Evolutionary conservation across 2,329 filamentous ascomycete genomes (phyloP).

Genomic region (Aspergillus pseudoglaucus): DNA sequence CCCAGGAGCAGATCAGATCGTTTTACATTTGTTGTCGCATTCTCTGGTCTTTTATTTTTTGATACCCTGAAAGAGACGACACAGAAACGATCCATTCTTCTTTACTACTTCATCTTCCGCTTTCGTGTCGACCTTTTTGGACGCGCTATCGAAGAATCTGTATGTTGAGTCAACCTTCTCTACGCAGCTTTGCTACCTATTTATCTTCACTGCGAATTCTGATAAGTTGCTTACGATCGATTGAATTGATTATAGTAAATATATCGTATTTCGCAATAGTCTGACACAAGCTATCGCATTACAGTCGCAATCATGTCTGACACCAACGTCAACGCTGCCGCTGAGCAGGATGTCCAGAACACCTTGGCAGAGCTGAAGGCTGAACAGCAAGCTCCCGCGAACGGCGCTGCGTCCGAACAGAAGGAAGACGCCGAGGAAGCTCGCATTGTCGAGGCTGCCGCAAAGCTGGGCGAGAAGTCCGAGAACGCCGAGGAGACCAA

Average conservation of each 20-base stretch:
- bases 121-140: not conserved
- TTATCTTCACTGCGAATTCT: no score
- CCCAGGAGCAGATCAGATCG: not conserved
- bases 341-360: conserved; percentile 42
- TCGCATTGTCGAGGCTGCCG: conserved; percentile 32
- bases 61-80: not conserved
- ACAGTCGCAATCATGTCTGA: conserved; percentile 26
- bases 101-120: not conserved
- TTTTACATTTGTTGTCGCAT: not conserved
- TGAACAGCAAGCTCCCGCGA: conserved; percentile 15
- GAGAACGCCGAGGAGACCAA: conserved; percentile 28
- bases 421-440: conserved; percentile 30
- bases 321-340: conserved; percentile 31
- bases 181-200: not conserved
- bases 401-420: conserved; percentile 18
- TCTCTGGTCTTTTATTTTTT: not conserved
- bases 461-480: conserved; percentile 32
- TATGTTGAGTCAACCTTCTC: not conserved
- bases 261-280: not conserved
- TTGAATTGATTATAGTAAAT: not conserved
- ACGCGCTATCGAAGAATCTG: not conserved
- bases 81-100: not conserved
- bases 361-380: conserved; percentile 41
- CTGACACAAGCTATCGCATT: conserved; percentile 1
- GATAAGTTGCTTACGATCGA: not conserved